Percentiles rank a stretch among this genome's conserved stretches.
phyloP scores from a whole-genome alignment of 139 green algal species.

The Chlorella ohadii region DNA sequence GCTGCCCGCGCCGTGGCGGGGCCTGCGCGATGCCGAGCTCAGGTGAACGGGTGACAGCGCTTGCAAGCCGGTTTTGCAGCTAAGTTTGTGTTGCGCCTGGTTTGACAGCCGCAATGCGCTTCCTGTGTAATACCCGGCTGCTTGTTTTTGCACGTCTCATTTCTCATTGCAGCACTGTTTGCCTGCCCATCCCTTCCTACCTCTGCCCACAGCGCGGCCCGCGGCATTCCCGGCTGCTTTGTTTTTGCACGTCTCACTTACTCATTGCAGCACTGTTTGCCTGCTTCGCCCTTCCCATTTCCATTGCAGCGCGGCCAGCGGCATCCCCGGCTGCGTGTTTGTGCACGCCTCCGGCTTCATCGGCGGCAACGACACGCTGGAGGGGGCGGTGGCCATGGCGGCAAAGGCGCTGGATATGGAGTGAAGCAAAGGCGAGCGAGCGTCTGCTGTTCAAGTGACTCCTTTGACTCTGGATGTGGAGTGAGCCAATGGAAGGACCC shows the following conservation, averaged over 20 bases:
- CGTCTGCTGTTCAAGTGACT: too few relatives aligned
- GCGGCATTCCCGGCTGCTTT: not conserved
- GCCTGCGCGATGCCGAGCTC: conserved; percentile 77
- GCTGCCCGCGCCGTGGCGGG: conserved; percentile 89
- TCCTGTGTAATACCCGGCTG: too few relatives aligned
- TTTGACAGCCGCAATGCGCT: too few relatives aligned
- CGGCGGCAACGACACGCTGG: conserved; percentile 85
- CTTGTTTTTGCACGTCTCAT: too few relatives aligned
- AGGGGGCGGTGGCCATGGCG: conserved; percentile 83
- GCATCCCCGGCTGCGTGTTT: conserved; percentile 90
- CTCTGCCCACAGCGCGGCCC: not conserved
- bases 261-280: not conserved
- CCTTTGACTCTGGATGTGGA: too few relatives aligned
- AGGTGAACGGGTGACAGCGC: conserved; percentile 6
- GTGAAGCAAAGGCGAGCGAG: not conserved
- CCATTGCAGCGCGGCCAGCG: conserved; percentile 51
- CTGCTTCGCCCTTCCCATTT: not conserved
- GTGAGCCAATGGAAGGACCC: too few relatives aligned
- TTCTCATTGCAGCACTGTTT: too few relatives aligned
- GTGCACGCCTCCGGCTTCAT: conserved; percentile 95
- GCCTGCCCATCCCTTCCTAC: not conserved
- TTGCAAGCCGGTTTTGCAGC: not conserved
- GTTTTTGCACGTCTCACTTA: not conserved
- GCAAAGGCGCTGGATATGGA: conserved; percentile 51
- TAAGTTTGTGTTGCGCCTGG: not conserved